Conservation (phyloP, 495 filamentous ascomycete species). For the Penicillium odoratum region DNA sequence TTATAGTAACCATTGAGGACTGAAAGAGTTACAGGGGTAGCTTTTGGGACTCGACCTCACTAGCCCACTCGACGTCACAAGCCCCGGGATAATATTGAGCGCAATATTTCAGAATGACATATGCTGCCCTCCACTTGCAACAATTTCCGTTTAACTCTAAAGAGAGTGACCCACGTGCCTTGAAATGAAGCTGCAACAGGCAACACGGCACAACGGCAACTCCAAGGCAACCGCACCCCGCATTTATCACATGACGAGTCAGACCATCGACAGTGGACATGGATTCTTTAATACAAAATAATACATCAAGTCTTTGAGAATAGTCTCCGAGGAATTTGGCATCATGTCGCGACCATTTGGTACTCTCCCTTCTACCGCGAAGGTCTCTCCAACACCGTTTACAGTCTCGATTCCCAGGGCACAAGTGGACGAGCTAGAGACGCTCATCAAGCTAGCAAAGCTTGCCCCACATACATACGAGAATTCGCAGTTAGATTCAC, state of each 20-base stretch:
- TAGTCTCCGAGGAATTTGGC: not conserved
- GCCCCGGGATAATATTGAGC: no score
- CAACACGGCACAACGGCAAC: not conserved
- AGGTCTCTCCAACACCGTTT: constrained; percentile 35
- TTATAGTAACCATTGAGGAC: not conserved
- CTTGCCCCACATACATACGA: constrained; percentile 54
- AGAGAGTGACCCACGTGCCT: no score
- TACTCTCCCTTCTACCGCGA: constrained; percentile 29
- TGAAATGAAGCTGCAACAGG: no score
- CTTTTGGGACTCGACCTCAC: no score
- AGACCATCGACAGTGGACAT: not conserved
- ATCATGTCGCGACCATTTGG: constrained; percentile 32
- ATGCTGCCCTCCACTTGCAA: no score
- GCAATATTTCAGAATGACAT: no score
- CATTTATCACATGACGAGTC: not conserved
- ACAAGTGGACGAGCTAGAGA: constrained; percentile 47
- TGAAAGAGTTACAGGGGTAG: not conserved
- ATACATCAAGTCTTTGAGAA: not conserved
- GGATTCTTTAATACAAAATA: not conserved
- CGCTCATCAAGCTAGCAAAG: constrained; percentile 51
- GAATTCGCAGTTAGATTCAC: constrained; percentile 42
- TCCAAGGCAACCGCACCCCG: not conserved
- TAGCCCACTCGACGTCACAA: no score
- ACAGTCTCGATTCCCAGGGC: constrained; percentile 44
- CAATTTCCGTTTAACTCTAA: no score